Percentiles rank a stretch among this genome's conserved stretches.
Conservation (phyloP, 2,329 filamentous ascomycete genomes). For the Pestalotiopsis sp. region DNA sequence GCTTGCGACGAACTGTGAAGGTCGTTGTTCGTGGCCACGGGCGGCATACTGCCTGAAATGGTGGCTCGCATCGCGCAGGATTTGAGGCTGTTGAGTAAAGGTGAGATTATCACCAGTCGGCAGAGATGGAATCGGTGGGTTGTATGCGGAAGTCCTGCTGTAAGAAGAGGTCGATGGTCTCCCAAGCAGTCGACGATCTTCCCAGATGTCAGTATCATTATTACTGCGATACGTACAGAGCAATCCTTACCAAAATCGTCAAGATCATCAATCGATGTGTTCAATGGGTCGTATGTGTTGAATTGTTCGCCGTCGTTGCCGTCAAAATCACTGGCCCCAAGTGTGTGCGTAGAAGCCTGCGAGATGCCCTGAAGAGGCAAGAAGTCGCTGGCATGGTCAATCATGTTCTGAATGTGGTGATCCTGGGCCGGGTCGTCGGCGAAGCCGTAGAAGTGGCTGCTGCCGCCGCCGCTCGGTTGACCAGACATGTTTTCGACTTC, state of each 20-base stretch:
- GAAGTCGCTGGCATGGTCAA: slow-evolving; percentile 26
- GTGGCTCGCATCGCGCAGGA: slow-evolving; percentile 33
- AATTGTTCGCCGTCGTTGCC: background rate
- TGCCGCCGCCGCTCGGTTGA: slow-evolving; percentile 3
- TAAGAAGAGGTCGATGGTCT: slow-evolving; percentile 7
- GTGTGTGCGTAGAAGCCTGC: slow-evolving; percentile 14
- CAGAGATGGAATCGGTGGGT: slow-evolving; percentile 23
- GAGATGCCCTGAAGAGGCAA: slow-evolving; percentile 20
- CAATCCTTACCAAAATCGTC: slow-evolving; percentile 31
- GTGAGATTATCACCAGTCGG: slow-evolving; percentile 14
- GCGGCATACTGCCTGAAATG: slow-evolving; percentile 27
- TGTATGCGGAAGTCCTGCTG: background rate
- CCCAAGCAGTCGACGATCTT: slow-evolving; percentile 30
- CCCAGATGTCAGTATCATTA: background rate
- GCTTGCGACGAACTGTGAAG: slow-evolving; percentile 20
- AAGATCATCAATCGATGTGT: slow-evolving; percentile 16
- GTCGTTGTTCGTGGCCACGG: slow-evolving; percentile 18
- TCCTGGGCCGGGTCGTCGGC: slow-evolving; percentile 21
- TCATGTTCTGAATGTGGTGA: slow-evolving; percentile 31
- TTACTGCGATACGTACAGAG: too few species aligned
- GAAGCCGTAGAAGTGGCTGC: slow-evolving; percentile 21
- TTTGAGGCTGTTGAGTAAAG: slow-evolving; percentile 20
- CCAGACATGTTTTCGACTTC: slow-evolving; percentile 23
- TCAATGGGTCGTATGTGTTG: background rate
- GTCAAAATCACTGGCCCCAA: background rate